Percentiles rank a stretch among this genome's conserved stretches.
Evolutionary conservation across 2,329 filamentous ascomycete species (phyloP).

Genomic region (Microsporum audouinii): DNA sequence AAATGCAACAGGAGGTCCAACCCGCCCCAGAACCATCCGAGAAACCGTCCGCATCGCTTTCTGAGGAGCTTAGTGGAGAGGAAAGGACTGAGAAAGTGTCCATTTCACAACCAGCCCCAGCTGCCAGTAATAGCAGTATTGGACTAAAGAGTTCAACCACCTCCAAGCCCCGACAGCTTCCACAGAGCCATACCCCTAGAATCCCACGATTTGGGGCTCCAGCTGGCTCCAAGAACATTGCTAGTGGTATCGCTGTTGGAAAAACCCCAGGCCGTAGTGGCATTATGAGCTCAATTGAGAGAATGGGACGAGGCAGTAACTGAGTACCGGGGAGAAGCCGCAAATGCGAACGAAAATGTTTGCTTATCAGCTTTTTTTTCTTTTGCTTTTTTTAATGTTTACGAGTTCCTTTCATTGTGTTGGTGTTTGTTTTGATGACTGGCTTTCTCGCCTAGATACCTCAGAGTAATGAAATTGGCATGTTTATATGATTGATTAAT

Average conservation of each 20-base stretch:
- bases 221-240: constrained; percentile 17
- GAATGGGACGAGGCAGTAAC: constrained; percentile 54
- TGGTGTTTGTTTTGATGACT: background rate
- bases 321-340: background rate
- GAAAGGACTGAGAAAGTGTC: constrained; percentile 2
- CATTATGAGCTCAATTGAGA: constrained; percentile 76
- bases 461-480: background rate
- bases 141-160: constrained; percentile 17
- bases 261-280: constrained; percentile 47
- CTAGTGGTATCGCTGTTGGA: constrained; percentile 20
- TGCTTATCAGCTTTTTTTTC: background rate
- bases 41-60: background rate
- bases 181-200: constrained; percentile 18
- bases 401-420: background rate
- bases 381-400: background rate
- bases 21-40: constrained; percentile 6
- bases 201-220: constrained; percentile 25
- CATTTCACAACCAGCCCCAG: constrained; percentile 6
- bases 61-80: background rate
- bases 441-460: background rate
- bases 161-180: constrained; percentile 20
- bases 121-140: constrained; percentile 5
- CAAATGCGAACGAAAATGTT: background rate
- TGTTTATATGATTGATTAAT: background rate
- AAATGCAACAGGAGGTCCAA: constrained; percentile 26